phyloP scores from a whole-genome alignment of 1,139 yeast species.

The Debaryomycetaceae sp. region DNA sequence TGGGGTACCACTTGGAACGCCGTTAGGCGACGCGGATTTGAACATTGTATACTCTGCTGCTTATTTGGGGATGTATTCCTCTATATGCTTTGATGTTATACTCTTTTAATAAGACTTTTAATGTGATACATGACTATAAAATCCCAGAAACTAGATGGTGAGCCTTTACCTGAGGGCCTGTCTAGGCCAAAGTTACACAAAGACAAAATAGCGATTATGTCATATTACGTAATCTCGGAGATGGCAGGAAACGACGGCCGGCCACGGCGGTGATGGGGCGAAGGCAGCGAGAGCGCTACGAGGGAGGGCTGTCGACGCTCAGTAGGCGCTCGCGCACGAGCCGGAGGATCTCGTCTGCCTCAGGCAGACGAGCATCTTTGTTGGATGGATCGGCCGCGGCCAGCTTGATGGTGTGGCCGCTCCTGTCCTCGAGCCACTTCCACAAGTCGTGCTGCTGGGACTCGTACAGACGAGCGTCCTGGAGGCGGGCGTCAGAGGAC shows the following conservation, averaged over 20 bases:
- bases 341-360: neutral
- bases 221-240: neutral
- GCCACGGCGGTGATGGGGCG: neutral
- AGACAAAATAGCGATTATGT: neutral
- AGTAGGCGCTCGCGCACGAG: neutral
- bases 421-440: neutral
- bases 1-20: neutral
- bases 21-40: neutral
- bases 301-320: neutral
- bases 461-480: constrained; percentile 12
- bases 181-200: neutral
- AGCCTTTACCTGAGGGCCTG: neutral
- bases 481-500: constrained; percentile 37
- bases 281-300: neutral
- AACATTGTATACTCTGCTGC: neutral
- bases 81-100: no score
- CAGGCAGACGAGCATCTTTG: neutral
- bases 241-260: neutral
- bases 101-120: neutral
- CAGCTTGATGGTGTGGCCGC: neutral
- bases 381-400: neutral
- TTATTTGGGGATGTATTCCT: no score
- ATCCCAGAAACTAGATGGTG: neutral
- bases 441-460: neutral
- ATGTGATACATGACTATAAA: neutral